Evolutionary conservation across 2,329 filamentous ascomycete genomes (phyloP).

Genomic region (Lachnellula hyalina): DNA sequence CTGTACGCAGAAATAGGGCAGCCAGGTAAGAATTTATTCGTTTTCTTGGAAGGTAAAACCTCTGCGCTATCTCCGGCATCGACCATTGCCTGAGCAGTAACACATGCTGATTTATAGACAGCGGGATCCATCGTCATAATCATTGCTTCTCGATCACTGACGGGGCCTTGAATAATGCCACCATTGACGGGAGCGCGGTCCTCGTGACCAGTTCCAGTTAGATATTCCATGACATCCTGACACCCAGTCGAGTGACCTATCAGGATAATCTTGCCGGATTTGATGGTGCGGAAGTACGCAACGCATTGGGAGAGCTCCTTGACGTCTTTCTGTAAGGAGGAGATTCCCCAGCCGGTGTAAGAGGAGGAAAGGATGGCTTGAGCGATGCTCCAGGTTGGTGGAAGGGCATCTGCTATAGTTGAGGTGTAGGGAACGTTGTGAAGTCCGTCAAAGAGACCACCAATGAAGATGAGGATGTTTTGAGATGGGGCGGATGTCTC

Average conservation of each 20-base stretch:
- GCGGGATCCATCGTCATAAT: constrained; percentile 33
- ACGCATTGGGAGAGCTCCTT: constrained; percentile 44
- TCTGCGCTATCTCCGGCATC: constrained; percentile 39
- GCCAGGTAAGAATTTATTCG: constrained; percentile 24
- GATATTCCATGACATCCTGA: constrained; percentile 63
- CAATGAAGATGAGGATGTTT: constrained; percentile 48
- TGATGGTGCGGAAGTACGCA: constrained; percentile 39
- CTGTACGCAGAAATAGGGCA: constrained; percentile 50
- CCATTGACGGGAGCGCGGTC: constrained; percentile 48
- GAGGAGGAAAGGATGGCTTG: constrained; percentile 42
- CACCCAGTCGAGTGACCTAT: constrained; percentile 68
- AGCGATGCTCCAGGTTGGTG: constrained; percentile 40
- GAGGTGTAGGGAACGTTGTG: constrained; percentile 44
- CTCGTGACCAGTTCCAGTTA: constrained; percentile 33
- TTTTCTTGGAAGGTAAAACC: constrained; percentile 34
- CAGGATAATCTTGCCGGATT: constrained; percentile 51
- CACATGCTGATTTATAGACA: constrained; percentile 31
- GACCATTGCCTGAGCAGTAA: constrained; percentile 38
- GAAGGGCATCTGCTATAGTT: constrained; percentile 31
- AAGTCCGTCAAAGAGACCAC: constrained; percentile 49
- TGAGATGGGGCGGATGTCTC: constrained; percentile 18
- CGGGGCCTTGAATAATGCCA: constrained; percentile 60
- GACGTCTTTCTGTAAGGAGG: constrained; percentile 42
- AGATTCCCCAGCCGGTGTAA: constrained; percentile 37
- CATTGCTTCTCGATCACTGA: constrained; percentile 57